phyloP scores from a whole-genome alignment of 495 filamentous ascomycete genomes.

The Hypoxylon fuscum region DNA sequence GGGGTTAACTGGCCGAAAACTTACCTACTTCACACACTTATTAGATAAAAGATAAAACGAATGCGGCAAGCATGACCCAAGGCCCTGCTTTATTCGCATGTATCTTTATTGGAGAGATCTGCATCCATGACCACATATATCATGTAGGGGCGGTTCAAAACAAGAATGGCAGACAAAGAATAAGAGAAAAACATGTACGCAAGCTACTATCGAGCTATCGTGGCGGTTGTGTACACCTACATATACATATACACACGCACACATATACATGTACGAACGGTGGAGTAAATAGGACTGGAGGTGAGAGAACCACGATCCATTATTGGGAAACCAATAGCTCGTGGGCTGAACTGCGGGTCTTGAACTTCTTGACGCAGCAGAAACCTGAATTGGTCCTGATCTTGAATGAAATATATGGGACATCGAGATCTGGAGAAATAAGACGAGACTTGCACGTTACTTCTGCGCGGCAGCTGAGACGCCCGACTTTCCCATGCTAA shows the following conservation, averaged over 20 bases:
- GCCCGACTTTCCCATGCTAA: conserved; percentile 18
- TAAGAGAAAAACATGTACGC: conserved; percentile 17
- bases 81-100: conserved; percentile 31
- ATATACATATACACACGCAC: conserved; percentile 4
- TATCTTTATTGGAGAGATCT: conserved; percentile 18
- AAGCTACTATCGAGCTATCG: conserved; percentile 8
- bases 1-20: conserved; percentile 20
- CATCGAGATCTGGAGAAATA: conserved; percentile 40
- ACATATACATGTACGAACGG: conserved; percentile 2
- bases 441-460: conserved; percentile 32
- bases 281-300: conserved; percentile 16
- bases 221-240: conserved; percentile 17
- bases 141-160: conserved; percentile 19
- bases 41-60: conserved; percentile 22
- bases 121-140: conserved; percentile 23
- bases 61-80: conserved; percentile 27
- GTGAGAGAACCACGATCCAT: conserved; percentile 18
- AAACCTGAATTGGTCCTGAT: conserved; percentile 37
- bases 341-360: conserved; percentile 33
- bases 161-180: conserved; percentile 26
- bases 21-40: too few relatives aligned
- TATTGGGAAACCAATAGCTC: conserved; percentile 23
- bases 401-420: conserved; percentile 19
- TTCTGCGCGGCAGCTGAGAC: conserved; percentile 40
- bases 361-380: conserved; percentile 32